Evolutionary conservation across 225 moss, liverwort and hornwort genomes (phyloP), one percentile per base, ranked within the genome.

Genomic region (Pseudoscleropodium purum): DNA sequence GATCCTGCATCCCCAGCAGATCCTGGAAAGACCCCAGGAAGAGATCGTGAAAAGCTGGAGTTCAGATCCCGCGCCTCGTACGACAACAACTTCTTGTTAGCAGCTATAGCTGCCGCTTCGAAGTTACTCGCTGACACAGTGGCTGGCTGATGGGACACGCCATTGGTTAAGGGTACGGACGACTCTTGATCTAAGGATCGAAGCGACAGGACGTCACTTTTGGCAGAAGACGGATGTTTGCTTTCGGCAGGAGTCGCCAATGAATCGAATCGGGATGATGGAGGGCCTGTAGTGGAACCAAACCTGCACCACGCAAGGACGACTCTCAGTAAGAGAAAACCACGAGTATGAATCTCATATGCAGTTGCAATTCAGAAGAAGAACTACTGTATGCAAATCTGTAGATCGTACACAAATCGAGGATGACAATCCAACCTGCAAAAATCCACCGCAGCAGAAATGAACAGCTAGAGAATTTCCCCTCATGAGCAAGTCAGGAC

Each of bases 191-290:
- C 94, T 54, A 88, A 81, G 67, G 92, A 89, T 61, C 93, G 90
- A 72, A 85, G 86, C 66, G 87, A 89, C 21, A 89, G 54, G 30
- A 87, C 51, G 72, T 92, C 92, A 33, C 91, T 91, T 88, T 95
- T 97, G 14, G 75, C 63, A 88, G 91, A 82, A 31, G 90, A 65
- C 19, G 93, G 92, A 80, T 89, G 87, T 85, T 94, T 95, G 74
- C 89, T 90, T 79, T 94, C 93, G 33, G 91, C 84, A 82, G 95
- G 87, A 82, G 92, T 90, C 87, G 95, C 90, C 81, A 94, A 86
- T 25, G 97, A 90, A 88, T 99, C 99, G 59, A 95, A 94, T 80
- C 96, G 94, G 90, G 97, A 94, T 37, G 99, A 93, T 47, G 94
- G 85, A 79, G 93, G 91, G 69, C 90, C 93, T 81, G 94, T 85